phyloP scores from a whole-genome alignment of 2,329 filamentous ascomycete genomes.

The Aspergillus fischeri region DNA sequence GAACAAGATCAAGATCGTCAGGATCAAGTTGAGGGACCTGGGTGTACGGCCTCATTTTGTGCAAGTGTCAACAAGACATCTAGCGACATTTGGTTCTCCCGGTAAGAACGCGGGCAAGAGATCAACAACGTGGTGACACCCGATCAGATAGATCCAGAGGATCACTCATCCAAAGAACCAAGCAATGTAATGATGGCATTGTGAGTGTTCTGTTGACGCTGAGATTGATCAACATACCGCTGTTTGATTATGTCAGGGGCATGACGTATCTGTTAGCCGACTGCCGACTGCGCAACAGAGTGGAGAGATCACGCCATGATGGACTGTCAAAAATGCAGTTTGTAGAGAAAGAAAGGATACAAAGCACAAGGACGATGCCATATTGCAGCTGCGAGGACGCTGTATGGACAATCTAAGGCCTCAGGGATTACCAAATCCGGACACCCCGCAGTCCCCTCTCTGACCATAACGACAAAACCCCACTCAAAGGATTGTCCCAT shows the following conservation, averaged over 20 bases:
- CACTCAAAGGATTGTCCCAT: background rate
- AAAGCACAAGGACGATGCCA: too few relatives aligned
- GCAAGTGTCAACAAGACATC: background rate
- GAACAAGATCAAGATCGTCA: background rate
- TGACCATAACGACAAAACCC: background rate
- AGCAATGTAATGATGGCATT: background rate
- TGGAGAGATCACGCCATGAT: background rate
- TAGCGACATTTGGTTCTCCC: background rate
- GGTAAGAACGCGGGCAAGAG: too few relatives aligned
- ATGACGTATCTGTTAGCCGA: slow-evolving; percentile 9
- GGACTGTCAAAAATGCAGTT: background rate
- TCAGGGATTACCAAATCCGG: background rate
- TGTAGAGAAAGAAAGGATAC: background rate
- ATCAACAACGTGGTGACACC: background rate
- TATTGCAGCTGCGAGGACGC: background rate
- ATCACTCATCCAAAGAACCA: background rate
- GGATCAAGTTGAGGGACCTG: slow-evolving; percentile 15
- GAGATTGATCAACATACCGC: background rate
- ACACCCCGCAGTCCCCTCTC: background rate
- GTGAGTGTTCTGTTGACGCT: background rate
- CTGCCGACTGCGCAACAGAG: slow-evolving; percentile 6
- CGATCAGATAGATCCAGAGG: background rate
- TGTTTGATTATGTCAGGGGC: background rate
- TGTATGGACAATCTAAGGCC: background rate
- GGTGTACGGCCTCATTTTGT: slow-evolving; percentile 13